phyloP scores from a whole-genome alignment of 345 rosid species.

The Rhodamnia argentea region DNA sequence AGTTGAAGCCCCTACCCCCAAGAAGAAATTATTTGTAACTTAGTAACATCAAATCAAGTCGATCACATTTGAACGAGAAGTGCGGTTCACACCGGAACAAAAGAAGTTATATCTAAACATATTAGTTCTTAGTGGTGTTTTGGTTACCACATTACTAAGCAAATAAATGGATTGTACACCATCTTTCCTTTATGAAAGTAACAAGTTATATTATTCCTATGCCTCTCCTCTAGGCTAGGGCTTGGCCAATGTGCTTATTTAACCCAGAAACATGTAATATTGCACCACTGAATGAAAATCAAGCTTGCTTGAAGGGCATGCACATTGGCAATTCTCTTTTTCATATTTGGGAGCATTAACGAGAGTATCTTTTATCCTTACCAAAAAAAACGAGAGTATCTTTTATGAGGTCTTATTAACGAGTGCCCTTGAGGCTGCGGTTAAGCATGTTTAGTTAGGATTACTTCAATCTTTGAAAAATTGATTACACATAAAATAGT shows the following conservation, averaged over 20 bases:
- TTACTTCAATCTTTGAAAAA: not conserved
- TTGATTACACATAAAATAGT: not conserved
- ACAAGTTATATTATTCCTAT: not conserved
- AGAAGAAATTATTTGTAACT: not conserved
- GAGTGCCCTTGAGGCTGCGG: not conserved
- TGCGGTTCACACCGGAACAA: not conserved
- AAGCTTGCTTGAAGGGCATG: not conserved
- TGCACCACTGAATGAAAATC: not conserved
- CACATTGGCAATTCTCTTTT: not conserved
- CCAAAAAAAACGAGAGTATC: too few species aligned
- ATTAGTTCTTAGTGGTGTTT: not conserved
- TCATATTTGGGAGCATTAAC: not conserved
- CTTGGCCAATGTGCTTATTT: not conserved
- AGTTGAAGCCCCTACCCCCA: not conserved
- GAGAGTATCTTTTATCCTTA: not conserved
- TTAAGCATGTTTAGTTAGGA: not conserved
- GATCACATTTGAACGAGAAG: not conserved
- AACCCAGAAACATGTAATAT: not conserved
- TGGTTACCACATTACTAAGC: not conserved
- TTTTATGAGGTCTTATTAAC: not conserved
- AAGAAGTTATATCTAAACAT: not conserved
- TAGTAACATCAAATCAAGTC: not conserved
- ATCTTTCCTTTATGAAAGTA: not conserved
- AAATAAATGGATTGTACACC: not conserved
- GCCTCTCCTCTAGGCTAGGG: not conserved